Evolutionary conservation across 768 basidiomycete genomes (phyloP).

Genomic region (Lyophyllum semitale): DNA sequence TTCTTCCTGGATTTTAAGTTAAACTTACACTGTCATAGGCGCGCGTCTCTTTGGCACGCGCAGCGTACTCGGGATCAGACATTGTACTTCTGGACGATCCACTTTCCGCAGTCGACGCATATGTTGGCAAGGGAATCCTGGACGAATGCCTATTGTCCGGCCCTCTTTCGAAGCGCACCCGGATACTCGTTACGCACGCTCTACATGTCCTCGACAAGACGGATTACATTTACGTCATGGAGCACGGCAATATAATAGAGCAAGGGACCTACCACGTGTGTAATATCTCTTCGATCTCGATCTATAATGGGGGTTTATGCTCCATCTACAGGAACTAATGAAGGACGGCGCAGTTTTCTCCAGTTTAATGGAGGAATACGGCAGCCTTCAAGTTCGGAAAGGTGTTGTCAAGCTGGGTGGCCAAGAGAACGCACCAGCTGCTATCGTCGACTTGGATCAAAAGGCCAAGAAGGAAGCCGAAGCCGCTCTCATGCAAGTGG

Average conservation of each 20-base stretch:
- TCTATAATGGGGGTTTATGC: not conserved
- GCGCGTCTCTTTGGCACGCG: conserved; percentile 75
- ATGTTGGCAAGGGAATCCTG: conserved; percentile 68
- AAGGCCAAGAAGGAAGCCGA: conserved; percentile 28
- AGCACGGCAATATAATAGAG: conserved; percentile 58
- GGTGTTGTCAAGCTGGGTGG: conserved; percentile 25
- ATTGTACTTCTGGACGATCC: conserved; percentile 83
- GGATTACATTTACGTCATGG: conserved; percentile 68
- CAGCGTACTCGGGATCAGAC: conserved; percentile 72
- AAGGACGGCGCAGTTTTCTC: conserved; percentile 44
- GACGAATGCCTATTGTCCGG: conserved; percentile 61
- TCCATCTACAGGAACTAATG: conserved; percentile 42
- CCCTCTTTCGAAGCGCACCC: conserved; percentile 53
- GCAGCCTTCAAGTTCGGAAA: conserved; percentile 38
- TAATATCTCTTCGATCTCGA: conserved; percentile 7
- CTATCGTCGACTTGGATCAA: conserved; percentile 5
- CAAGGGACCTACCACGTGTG: conserved; percentile 59
- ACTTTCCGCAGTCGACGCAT: conserved; percentile 76
- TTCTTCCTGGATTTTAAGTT: not conserved
- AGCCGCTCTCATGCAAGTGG: conserved; percentile 47
- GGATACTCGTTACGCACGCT: conserved; percentile 64
- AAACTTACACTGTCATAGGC: conserved; percentile 40
- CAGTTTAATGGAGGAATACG: conserved; percentile 57
- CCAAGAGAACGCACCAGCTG: conserved; percentile 6
- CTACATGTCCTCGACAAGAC: conserved; percentile 59